Conservation (phyloP, 768 basidiomycete genomes). For the Termitomyces sp. region DNA sequence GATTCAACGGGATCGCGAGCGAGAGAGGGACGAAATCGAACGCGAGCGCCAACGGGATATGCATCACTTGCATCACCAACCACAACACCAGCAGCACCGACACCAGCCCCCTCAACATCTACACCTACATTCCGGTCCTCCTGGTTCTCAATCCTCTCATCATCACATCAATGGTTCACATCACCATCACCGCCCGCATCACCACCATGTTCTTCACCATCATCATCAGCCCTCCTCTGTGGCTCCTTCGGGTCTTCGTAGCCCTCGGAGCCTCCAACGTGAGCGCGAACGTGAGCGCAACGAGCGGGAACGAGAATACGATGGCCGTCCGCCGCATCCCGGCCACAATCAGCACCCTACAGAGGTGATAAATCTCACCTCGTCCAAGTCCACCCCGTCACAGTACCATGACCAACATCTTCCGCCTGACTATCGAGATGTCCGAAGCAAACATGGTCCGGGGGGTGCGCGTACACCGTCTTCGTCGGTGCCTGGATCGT, state of each 20-base stretch:
- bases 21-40: conserved; percentile 10
- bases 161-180: conserved; percentile 38
- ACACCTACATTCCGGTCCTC: conserved; percentile 26
- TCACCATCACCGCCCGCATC: conserved; percentile 45
- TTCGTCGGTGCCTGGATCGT: conserved; percentile 12
- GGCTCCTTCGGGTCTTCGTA: conserved; percentile 12
- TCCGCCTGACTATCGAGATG: conserved; percentile 25
- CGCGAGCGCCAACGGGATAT: conserved; percentile 24
- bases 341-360: conserved; percentile 38
- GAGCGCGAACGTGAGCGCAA: conserved; percentile 21
- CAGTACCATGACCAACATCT: conserved; percentile 28
- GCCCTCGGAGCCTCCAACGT: conserved; percentile 18
- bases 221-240: conserved; percentile 26
- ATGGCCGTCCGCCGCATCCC: conserved; percentile 29
- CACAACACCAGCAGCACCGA: conserved; percentile 29
- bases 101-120: conserved; percentile 27
- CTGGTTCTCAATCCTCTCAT: conserved; percentile 21
- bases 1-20: conserved; percentile 24
- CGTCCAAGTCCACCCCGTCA: conserved; percentile 25
- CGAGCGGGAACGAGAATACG: conserved; percentile 28
- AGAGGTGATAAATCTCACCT: conserved; percentile 49
- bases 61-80: conserved; percentile 34
- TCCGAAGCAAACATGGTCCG: conserved; percentile 22
- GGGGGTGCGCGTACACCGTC: conserved; percentile 19
- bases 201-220: conserved; percentile 48